A percentile compares a stretch with the other conserved stretches of the same genome.
Evolutionary conservation across 495 filamentous ascomycete genomes (phyloP).

Genomic region (Neurospora sublineolata): DNA sequence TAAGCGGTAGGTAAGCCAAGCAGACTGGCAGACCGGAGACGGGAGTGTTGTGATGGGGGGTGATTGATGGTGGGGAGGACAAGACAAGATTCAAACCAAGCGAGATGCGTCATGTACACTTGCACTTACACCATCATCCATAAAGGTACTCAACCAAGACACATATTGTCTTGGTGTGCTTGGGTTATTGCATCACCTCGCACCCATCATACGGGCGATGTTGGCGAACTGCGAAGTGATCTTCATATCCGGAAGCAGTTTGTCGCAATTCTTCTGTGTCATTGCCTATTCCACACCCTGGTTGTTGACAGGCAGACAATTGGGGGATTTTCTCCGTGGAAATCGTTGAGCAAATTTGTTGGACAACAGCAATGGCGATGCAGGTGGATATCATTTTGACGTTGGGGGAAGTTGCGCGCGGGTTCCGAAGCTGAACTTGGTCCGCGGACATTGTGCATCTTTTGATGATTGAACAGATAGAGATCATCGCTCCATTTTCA

Average conservation of each 20-base stretch:
- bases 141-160: neutral
- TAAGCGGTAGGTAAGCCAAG: neutral
- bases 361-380: no score
- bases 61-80: neutral
- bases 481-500: neutral
- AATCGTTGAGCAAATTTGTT: no score
- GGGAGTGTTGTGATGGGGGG: neutral
- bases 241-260: neutral
- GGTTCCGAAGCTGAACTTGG: no score
- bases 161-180: neutral
- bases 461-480: no score
- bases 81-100: neutral
- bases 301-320: neutral
- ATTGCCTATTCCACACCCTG: neutral
- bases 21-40: neutral
- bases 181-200: neutral
- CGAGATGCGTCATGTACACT: neutral
- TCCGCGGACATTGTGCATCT: no score
- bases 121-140: neutral
- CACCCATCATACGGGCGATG: neutral
- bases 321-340: neutral
- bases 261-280: neutral
- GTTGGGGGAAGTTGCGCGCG: no score
- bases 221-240: neutral
- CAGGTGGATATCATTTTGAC: no score